Evolutionary conservation across 352 stramenopile species (phyloP), one percentile per base, ranked within the genome.

Genomic region (Phytopythium cucurbitacearum): DNA sequence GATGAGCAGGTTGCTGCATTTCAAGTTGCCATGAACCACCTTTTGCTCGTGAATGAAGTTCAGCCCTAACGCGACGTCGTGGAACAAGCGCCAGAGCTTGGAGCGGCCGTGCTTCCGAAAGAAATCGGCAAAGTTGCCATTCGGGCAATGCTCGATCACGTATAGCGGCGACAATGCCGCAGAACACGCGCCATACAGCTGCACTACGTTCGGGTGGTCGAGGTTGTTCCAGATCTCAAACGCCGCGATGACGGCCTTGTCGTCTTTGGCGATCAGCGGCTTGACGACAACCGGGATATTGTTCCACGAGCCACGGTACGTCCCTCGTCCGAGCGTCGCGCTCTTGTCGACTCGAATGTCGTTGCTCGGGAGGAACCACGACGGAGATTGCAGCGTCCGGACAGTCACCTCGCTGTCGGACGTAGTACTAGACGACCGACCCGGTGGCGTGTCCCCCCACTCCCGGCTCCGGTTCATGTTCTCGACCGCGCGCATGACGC

Each of bases 1-100:
- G 7, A 96, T 65, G 4, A 97, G 69, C 16, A 97, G 59, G 60
- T 97, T 97, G 49, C 73, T 87, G 46, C 81, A 87, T 53, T 96
- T 96, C 15, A 96, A 68, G 51, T 97, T 85, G 10, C 88, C 80
- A 45, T 97, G 88, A 9, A 97, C 70, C 9, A 89, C 66, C 41
- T 74, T 71, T 36, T 74, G 47, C 37, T 53, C 40, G 60, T 94
- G 80, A 15, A 94, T 48, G 62, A 76, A 92, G 15, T 48, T 35
- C 13, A 94, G 57, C 0, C 77, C 83, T 8, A 74, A 46, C 11
- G 66, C 60, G 9, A 65, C 62, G 41, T 77, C 57, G 54, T 67
- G 60, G 10, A 81, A 56, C 38, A 48, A 11, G 28, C 51, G 41
- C 37, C 42, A 42, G 51, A 48, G 41, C 45, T 51, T 28, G 11